Base-by-base conservation (phyloP, 495 filamentous ascomycete genomes). In the Lophiotrema nucula region DNA sequence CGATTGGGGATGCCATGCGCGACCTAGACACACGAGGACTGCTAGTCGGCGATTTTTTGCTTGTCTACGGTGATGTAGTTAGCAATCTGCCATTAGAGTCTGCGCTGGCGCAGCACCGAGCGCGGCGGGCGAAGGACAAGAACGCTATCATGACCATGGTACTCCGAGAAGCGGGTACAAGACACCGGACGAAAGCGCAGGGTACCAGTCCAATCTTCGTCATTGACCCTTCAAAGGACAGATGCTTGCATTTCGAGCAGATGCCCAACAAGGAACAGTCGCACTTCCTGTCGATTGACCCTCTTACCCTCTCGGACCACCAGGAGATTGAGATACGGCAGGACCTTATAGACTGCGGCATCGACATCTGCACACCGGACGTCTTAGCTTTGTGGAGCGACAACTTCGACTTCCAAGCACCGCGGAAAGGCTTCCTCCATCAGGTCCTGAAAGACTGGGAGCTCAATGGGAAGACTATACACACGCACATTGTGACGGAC, bases 91-190 rank as follows among this genome's bases (percentile, higher is more conserved):
- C 86, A 8, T 85, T 99, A 21, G 89, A 91, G 61, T 78, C 74
- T 41, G 87, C 86, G n/a, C 74, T 99, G 43, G 78, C 83, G 4
- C 82, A 80, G 33, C 93, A 99, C 70, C 83, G 88, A 49, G 83
- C 85, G 44, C 87, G 93, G 27, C 85, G 93, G 38, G 83, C 84
- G 68, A 81, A 82, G 47, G 88, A 95, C 73, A 92, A 93, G 68
- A 91, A 96, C 69, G 90, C 92, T 13, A 97, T 96, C 73, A 99
- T 99, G 95, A 99, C 93, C 22, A 90, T 97, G 84, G 79, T 99
- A 21, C 74, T 97, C 47, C 81, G 88, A 44, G 83, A 90, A 72
- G 88, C 84, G 2, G 89, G 89, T n/a, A 73, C 76, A 1, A 76
- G 73, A 19, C 89, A 96, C 71, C 77, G 87, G 18, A 89, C 87